Percentiles rank a stretch among this genome's conserved stretches.
Evolutionary conservation across 306 rosid genomes (phyloP).

Genomic region (Corylus avellana): DNA sequence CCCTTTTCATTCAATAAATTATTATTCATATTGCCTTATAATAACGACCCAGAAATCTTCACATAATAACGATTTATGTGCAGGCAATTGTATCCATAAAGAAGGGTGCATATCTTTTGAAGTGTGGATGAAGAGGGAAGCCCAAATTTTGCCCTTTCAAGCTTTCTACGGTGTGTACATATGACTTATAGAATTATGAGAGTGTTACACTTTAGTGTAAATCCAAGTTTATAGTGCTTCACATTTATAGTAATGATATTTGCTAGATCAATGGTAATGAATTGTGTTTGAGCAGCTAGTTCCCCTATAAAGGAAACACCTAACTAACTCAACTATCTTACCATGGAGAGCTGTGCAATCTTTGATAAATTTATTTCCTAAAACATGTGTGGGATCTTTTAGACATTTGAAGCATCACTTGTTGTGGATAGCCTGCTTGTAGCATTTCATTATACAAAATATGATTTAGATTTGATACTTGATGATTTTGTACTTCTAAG

Average conservation of each 20-base stretch:
- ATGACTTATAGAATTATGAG: neutral
- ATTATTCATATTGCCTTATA: too few relatives aligned
- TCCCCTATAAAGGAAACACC: neutral
- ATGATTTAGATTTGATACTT: too few relatives aligned
- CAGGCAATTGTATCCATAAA: too few relatives aligned
- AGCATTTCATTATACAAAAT: neutral
- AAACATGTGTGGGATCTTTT: conserved; percentile 1
- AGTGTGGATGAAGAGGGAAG: too few relatives aligned
- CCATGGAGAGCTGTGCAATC: neutral
- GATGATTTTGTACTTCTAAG: too few relatives aligned
- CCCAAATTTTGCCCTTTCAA: neutral
- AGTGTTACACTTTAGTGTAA: neutral
- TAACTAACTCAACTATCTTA: conserved; percentile 6
- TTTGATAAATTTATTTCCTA: conserved; percentile 2
- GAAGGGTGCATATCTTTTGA: too few relatives aligned
- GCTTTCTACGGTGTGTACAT: conserved; percentile 64
- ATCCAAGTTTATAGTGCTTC: neutral
- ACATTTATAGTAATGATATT: conserved; percentile 7
- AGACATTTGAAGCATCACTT: conserved; percentile 10
- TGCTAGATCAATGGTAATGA: conserved; percentile 2
- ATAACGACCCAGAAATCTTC: too few relatives aligned
- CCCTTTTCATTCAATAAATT: too few relatives aligned
- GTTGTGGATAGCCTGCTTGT: neutral
- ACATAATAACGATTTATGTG: too few relatives aligned
- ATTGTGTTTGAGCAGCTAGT: neutral